These are phyloP conservation scores for Blastobotrys chiropterorum DNA, from an alignment of 805 yeast genomes.

Conservation along the genomic window DNA sequence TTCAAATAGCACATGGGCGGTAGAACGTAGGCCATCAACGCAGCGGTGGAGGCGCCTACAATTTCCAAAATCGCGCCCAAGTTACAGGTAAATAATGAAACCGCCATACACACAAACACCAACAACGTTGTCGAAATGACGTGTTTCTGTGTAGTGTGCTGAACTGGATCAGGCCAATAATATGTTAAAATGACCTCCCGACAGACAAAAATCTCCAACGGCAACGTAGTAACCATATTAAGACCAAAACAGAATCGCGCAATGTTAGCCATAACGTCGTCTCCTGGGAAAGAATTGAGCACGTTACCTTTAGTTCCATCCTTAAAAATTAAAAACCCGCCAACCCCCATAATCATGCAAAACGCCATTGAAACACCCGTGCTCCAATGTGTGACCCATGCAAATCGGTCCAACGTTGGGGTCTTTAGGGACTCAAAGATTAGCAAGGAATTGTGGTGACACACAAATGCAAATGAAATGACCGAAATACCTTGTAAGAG, in stretches of 20 bases:
- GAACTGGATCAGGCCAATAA: conserved; percentile 31
- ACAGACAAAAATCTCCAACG: conserved; percentile 84
- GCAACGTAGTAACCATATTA: conserved; percentile 88
- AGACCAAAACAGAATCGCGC: conserved; percentile 89
- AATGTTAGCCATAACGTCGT: conserved; percentile 69
- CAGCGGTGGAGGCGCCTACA: conserved; percentile 90
- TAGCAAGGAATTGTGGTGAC: conserved; percentile 90
- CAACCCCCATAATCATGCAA: conserved; percentile 69
- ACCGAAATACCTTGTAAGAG: conserved; percentile 90
- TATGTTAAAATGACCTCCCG: conserved; percentile 78
- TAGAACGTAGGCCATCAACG: conserved; percentile 82
- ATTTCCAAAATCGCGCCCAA: conserved; percentile 84
- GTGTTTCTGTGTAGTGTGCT: conserved; percentile 38
- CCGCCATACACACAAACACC: conserved; percentile 63
- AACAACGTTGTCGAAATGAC: conserved; percentile 56
- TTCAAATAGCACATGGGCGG: conserved; percentile 82
- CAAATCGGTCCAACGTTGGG: conserved; percentile 71
- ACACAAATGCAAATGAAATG: conserved; percentile 89
- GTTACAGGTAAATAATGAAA: conserved; percentile 76
- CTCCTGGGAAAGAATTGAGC: conserved; percentile 75
- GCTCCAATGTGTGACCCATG: conserved; percentile 74
- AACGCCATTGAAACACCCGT: conserved; percentile 75
- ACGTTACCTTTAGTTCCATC: conserved; percentile 80
- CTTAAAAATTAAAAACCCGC: conserved; percentile 72
- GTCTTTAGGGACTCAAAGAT: conserved; percentile 76